phyloP scores from a whole-genome alignment of 192 early-diverging fungal species.

The Umbelopsis isabellina region DNA sequence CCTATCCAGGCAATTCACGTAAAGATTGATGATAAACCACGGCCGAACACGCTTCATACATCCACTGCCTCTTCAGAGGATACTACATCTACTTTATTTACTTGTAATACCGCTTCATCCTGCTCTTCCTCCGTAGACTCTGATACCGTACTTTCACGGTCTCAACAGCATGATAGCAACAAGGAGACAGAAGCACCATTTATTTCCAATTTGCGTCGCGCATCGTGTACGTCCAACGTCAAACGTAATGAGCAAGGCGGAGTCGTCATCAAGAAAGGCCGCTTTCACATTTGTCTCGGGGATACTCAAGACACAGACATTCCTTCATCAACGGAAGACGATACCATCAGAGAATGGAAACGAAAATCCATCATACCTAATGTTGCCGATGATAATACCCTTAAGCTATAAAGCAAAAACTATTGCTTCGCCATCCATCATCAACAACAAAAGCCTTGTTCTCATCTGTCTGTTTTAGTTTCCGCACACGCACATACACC shows the following conservation, averaged over 20 bases:
- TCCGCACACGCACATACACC: too few relatives aligned
- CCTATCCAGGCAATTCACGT: neutral
- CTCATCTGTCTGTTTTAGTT: too few relatives aligned
- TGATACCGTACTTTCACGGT: neutral
- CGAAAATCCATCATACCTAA: slow-evolving; percentile 12
- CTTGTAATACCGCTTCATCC: slow-evolving; percentile 7
- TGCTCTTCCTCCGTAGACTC: slow-evolving; percentile 6
- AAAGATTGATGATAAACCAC: slow-evolving; percentile 22
- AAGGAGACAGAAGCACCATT: slow-evolving; percentile 1
- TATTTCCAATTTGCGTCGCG: slow-evolving; percentile 10
- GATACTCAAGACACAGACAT: slow-evolving; percentile 10
- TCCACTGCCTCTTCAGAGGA: slow-evolving; percentile 5
- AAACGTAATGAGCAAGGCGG: slow-evolving; percentile 22
- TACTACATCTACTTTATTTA: slow-evolving; percentile 3
- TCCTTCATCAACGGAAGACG: slow-evolving; percentile 14
- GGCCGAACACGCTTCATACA: neutral
- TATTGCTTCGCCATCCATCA: neutral
- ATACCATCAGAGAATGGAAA: slow-evolving; percentile 11
- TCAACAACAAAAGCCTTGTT: too few relatives aligned
- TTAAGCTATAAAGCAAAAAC: neutral
- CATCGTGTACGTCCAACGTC: slow-evolving; percentile 13
- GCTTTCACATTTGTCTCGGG: slow-evolving; percentile 14
- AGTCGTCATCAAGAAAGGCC: slow-evolving; percentile 17
- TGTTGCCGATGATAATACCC: slow-evolving; percentile 18
- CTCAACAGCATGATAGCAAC: neutral